phyloP scores from a whole-genome alignment of 2,329 filamentous ascomycete species.

The Neonectria magnoliae region DNA sequence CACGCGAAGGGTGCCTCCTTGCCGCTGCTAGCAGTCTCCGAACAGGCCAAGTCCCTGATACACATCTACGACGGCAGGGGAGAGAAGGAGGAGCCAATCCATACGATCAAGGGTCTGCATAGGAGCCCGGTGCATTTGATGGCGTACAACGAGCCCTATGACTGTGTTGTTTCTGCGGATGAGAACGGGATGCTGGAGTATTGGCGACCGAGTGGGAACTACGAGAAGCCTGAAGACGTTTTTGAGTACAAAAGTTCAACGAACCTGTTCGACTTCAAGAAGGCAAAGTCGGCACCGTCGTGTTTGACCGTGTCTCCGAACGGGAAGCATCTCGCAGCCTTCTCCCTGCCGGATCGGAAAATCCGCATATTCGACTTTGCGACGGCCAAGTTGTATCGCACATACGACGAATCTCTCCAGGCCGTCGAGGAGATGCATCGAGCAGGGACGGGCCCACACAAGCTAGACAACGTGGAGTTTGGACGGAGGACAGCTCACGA shows the following conservation, averaged over 20 bases:
- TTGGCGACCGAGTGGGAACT: constrained; percentile 83
- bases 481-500: constrained; percentile 88
- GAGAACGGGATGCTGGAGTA: constrained; percentile 96
- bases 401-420: constrained; percentile 92
- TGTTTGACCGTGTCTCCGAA: constrained; percentile 87
- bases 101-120: constrained; percentile 84
- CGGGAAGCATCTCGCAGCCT: constrained; percentile 85
- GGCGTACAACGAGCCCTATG: constrained; percentile 86
- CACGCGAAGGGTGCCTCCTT: constrained; percentile 88
- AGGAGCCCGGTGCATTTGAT: constrained; percentile 83
- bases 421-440: constrained; percentile 96
- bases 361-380: constrained; percentile 94
- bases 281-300: constrained; percentile 85
- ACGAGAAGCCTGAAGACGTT: constrained; percentile 91
- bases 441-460: constrained; percentile 82
- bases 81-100: constrained; percentile 78
- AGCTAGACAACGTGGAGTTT: constrained; percentile 91
- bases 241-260: constrained; percentile 95
- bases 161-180: constrained; percentile 92
- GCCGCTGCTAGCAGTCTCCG: constrained; percentile 85
- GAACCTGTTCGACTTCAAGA: constrained; percentile 96
- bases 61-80: constrained; percentile 90
- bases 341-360: constrained; percentile 93
- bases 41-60: constrained; percentile 76
- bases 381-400: constrained; percentile 86